A percentile compares a stretch with the other conserved stretches of the same genome.
Evolutionary conservation across 1,139 yeast species (phyloP).

Genomic region (Hanseniaspora gamundiae): DNA sequence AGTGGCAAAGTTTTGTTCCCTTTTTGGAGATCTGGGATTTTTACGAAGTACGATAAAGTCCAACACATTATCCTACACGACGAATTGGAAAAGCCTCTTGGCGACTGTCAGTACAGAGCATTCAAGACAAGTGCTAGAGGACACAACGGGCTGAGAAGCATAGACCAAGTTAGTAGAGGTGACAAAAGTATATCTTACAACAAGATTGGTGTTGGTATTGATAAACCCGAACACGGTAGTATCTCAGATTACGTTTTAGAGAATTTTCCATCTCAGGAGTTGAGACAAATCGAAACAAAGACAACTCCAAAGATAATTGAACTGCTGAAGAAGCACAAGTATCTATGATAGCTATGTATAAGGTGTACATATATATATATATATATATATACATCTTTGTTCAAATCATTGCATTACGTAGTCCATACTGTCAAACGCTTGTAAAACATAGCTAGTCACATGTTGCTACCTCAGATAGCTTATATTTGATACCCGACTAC

Average conservation of each 20-base stretch:
- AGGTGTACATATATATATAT: no score
- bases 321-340: not conserved
- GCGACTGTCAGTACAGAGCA: conserved; percentile 45
- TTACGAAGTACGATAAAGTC: not conserved
- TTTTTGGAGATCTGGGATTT: conserved; percentile 28
- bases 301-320: conserved; percentile 9
- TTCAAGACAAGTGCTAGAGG: conserved; percentile 56
- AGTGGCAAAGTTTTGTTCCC: conserved; percentile 44
- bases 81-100: conserved; percentile 55
- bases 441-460: no score
- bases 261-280: conserved; percentile 31
- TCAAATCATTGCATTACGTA: no score
- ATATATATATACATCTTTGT: no score
- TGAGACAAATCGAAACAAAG: conserved; percentile 13
- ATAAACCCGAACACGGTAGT: conserved; percentile 39
- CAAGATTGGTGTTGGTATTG: conserved; percentile 63
- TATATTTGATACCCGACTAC: no score
- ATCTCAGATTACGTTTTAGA: conserved; percentile 55
- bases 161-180: conserved; percentile 32
- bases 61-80: conserved; percentile 55
- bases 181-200: conserved; percentile 11
- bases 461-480: no score
- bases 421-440: no score
- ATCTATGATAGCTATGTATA: not conserved
- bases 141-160: conserved; percentile 65